Conservation (phyloP, 164 flowering plant species). For the Aristolochia californica region DNA sequence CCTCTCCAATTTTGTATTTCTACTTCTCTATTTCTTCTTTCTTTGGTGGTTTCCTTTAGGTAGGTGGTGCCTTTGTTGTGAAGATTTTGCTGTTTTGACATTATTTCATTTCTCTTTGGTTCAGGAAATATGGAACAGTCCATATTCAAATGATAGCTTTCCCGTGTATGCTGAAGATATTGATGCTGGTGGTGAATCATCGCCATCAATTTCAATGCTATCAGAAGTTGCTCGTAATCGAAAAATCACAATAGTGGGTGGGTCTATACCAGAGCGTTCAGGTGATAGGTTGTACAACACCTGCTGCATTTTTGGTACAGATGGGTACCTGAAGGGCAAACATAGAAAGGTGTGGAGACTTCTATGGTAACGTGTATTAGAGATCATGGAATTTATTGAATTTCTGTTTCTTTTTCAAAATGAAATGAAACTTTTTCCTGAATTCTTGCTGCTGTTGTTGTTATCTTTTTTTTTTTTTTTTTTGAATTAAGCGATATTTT, state of each 20-base stretch:
- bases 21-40: too few species aligned
- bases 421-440: too few species aligned
- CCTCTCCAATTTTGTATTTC: too few species aligned
- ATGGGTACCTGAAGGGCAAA: conserved; percentile 81
- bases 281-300: conserved; percentile 77
- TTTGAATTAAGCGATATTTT: too few species aligned
- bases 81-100: too few species aligned
- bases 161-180: conserved; percentile 92
- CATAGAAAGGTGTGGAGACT: conserved; percentile 65
- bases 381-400: too few species aligned
- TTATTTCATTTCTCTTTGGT: neutral
- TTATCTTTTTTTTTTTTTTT: too few species aligned
- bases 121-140: conserved; percentile 98
- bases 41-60: too few species aligned
- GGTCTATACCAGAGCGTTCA: conserved; percentile 82
- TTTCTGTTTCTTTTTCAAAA: too few species aligned
- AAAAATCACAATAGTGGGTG: conserved; percentile 82
- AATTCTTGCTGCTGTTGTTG: too few species aligned
- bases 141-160: conserved; percentile 93
- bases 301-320: conserved; percentile 78
- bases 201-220: conserved; percentile 86
- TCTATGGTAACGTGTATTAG: neutral
- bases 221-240: conserved; percentile 63
- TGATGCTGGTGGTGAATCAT: conserved; percentile 75
- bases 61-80: too few species aligned